phyloP scores from a whole-genome alignment of 352 stramenopile species.

The Globisporangium lucens region DNA sequence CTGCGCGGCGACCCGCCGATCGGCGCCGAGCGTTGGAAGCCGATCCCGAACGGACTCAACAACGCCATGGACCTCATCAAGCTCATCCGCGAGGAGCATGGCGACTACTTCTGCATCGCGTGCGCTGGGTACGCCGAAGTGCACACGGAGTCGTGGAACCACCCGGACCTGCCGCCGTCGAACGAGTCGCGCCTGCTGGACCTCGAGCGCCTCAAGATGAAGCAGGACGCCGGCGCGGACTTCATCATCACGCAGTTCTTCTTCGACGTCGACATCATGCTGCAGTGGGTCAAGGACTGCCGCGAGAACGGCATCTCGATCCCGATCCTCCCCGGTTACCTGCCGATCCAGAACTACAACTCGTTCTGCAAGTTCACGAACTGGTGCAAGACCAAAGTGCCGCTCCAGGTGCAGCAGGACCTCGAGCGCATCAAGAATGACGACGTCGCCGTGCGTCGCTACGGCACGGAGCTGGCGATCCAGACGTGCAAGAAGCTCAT shows the following conservation, averaged over 20 bases:
- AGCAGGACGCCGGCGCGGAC: constrained; percentile 95
- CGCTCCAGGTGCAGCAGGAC: constrained; percentile 70
- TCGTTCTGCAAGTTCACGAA: constrained; percentile 98
- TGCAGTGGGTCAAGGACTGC: constrained; percentile 94
- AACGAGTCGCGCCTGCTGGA: constrained; percentile 81
- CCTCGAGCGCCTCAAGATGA: constrained; percentile 97
- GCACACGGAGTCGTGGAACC: constrained; percentile 84
- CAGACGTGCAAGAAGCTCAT: constrained; percentile 92
- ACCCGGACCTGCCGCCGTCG: constrained; percentile 76
- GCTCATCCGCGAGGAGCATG: constrained; percentile 95
- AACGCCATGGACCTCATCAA: constrained; percentile 96
- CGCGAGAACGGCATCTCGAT: constrained; percentile 90
- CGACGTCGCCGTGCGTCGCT: constrained; percentile 90
- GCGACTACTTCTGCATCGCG: constrained; percentile 96
- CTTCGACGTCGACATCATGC: constrained; percentile 97
- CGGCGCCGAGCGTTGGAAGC: constrained; percentile 84
- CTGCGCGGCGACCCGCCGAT: constrained; percentile 95
- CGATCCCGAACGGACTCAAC: constrained; percentile 86
- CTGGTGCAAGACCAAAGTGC: constrained; percentile 97
- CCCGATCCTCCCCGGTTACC: constrained; percentile 94
- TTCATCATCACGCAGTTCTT: constrained; percentile 99
- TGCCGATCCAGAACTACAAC: constrained; percentile 90
- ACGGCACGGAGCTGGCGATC: constrained; percentile 93
- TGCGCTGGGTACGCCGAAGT: constrained; percentile 97
- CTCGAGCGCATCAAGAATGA: constrained; percentile 93